Evolutionary conservation across 345 rosid genomes (phyloP), one percentile per base, ranked within the genome.

Genomic region (Boechera divaricarpa): DNA sequence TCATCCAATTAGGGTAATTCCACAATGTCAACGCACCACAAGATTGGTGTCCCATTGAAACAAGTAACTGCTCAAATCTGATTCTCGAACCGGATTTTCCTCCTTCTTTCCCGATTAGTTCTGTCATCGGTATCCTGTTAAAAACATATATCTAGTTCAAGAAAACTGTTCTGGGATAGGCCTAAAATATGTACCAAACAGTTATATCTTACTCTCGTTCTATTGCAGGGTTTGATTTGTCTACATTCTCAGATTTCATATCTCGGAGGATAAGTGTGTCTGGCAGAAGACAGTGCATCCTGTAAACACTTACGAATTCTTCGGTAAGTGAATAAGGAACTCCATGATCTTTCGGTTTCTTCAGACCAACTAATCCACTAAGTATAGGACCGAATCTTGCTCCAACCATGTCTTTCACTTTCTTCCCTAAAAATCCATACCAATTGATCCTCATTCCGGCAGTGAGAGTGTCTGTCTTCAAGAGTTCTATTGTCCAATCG

Each of bases 1-100:
- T 86, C 90, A 87, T 83, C 97, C 97, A 89, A 32, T 85, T 81
- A 5, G 90, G 95, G 72, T 87, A 91, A 74, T 89, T 91, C 94
- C 95, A 88, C 39, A 91, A 70, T 18, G 86, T 79, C 39, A 88
- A 51, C 18, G 90, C 90, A 32, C 95, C 97, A 78, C 87, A 79
- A 28, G 87, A 75, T 53, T 91, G 93, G 72, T 87, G 87, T 52
- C 95, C 97, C 89, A 87, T 82, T 32, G 97, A 91, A 15, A 91
- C 85, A 21, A 89, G 52, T 81, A 89, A 82, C 71, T 86, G 82
- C 84, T 90, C 88, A 66, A 87, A 83, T 64, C 91, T 90, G 2
- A 89, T 72, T 77, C 68, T 71, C 2, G 90, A 85, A 15, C 84
- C 61, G 16, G 76, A 77, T 74, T 26, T 76, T 26, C 83, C 86